A percentile compares a stretch with the other conserved stretches of the same genome.
These are phyloP conservation scores for Schizosaccharomyces osmophilus DNA, from an alignment of 805 yeast genomes.

Conservation along the genomic window DNA sequence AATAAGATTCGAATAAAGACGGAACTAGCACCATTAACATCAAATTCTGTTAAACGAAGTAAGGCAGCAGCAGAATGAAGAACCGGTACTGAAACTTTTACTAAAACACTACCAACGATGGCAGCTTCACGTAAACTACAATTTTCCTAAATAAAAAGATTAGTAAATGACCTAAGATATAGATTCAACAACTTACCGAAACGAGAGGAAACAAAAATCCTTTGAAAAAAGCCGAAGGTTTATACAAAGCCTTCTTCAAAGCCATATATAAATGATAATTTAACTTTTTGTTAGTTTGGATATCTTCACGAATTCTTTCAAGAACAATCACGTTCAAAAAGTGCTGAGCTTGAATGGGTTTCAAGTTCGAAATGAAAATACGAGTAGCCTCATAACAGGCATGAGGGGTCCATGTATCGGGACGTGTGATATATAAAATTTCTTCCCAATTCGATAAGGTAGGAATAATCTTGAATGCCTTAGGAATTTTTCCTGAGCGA, in stretches of 20 bases:
- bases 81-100: constrained; percentile 78
- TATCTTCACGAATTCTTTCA: constrained; percentile 19
- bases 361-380: constrained; percentile 71
- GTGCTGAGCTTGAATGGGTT: constrained; percentile 68
- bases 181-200: neutral
- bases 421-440: constrained; percentile 73
- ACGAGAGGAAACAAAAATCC: constrained; percentile 84
- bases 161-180: neutral
- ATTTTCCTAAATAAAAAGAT: constrained; percentile 3
- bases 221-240: constrained; percentile 92
- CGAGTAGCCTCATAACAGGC: constrained; percentile 88
- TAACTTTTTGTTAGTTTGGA: constrained; percentile 24
- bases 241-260: constrained; percentile 73
- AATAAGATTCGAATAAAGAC: constrained; percentile 71
- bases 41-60: constrained; percentile 56
- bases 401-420: constrained; percentile 84
- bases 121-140: constrained; percentile 86
- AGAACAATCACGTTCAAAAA: constrained; percentile 13
- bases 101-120: constrained; percentile 73
- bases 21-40: constrained; percentile 69
- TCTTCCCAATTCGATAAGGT: constrained; percentile 88
- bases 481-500: constrained; percentile 92
- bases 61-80: constrained; percentile 91
- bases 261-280: constrained; percentile 87
- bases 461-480: constrained; percentile 83